Conservation (phyloP, 169 alveolate species). For the Plasmodium malariae region DNA sequence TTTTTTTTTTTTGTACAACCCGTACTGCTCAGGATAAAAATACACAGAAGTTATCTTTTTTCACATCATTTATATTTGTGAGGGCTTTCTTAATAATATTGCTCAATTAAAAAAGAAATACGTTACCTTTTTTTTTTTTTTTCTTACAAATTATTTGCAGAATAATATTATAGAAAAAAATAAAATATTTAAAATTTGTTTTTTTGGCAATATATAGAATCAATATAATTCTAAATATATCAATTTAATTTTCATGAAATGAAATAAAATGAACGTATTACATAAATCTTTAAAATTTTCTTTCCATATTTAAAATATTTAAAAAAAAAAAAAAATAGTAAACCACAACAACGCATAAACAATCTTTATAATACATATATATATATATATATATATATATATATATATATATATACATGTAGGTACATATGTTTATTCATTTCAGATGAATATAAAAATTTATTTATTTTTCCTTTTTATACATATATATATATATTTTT, state of each 20-base stretch:
- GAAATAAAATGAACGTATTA: neutral
- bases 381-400: neutral
- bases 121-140: too few relatives aligned
- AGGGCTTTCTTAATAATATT: neutral
- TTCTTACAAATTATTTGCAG: neutral
- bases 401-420: too few relatives aligned
- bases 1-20: neutral
- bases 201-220: slow-evolving; percentile 18
- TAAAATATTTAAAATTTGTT: neutral
- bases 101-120: too few relatives aligned
- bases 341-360: slow-evolving; percentile 1
- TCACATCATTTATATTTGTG: neutral
- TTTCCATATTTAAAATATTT: slow-evolving; percentile 4
- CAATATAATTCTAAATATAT: neutral
- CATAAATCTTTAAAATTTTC: neutral
- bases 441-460: slow-evolving; percentile 21
- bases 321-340: slow-evolving; percentile 18
- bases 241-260: neutral
- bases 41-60: neutral
- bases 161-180: slow-evolving; percentile 26
- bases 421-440: too few relatives aligned
- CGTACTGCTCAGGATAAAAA: neutral
- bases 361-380: neutral
- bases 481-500: neutral
- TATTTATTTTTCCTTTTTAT: slow-evolving; percentile 5